Percentiles rank a stretch among this genome's conserved stretches.
These are phyloP conservation scores for Daldinia decipiens DNA, from an alignment of 495 filamentous ascomycete genomes.

Conservation along the genomic window DNA sequence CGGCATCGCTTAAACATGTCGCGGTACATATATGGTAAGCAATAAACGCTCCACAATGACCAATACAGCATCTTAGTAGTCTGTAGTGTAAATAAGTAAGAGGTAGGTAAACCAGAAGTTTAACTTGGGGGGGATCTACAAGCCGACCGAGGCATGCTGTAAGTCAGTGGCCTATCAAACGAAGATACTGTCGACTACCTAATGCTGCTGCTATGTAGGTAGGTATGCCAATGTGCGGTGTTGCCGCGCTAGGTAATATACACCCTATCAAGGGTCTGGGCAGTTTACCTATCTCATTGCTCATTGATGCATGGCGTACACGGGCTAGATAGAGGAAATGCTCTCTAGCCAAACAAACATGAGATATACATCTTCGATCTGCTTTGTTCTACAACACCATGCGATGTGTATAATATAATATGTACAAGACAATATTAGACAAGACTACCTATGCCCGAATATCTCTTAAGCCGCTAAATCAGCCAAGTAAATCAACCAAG, in stretches of 20 bases:
- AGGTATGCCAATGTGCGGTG: conserved; percentile 5
- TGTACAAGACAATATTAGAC: conserved; percentile 1
- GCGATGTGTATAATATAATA: not conserved
- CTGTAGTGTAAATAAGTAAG: not conserved
- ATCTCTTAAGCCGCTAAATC: conserved; percentile 27
- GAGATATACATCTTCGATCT: conserved; percentile 9
- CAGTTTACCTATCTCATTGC: conserved; percentile 27
- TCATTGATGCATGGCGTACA: conserved; percentile 5
- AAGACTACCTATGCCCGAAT: conserved; percentile 10
- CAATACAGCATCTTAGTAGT: conserved; percentile 11
- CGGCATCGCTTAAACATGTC: not conserved
- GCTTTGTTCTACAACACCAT: conserved; percentile 26
- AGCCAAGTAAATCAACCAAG: conserved; percentile 6
- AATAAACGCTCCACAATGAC: conserved; percentile 15
- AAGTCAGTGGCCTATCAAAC: conserved; percentile 27
- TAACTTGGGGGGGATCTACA: conserved; percentile 24
- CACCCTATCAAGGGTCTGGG: conserved; percentile 22
- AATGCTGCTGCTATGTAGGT: not conserved
- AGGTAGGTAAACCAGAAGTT: not conserved
- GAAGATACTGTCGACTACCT: conserved; percentile 13
- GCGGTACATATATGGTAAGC: conserved; percentile 10
- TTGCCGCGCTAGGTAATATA: conserved; percentile 22
- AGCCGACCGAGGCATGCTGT: conserved; percentile 20
- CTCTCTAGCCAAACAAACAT: conserved; percentile 26
- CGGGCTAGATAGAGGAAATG: conserved; percentile 16